Conservation (phyloP, 495 filamentous ascomycete species). For the Tuber brumale region DNA sequence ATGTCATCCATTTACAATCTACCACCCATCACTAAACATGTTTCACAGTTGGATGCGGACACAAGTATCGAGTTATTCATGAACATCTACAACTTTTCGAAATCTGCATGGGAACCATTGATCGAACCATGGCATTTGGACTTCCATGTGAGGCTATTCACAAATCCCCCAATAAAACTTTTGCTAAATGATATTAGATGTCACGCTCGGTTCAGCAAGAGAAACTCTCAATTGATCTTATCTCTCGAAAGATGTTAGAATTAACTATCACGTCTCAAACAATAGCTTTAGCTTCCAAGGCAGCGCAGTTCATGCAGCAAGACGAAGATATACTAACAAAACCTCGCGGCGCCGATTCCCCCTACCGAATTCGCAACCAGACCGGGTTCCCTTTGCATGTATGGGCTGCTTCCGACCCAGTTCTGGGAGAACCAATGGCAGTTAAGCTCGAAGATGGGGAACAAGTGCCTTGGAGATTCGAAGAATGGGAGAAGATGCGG, state of each 20-base stretch:
- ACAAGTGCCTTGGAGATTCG: constrained; percentile 91
- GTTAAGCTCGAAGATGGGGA: constrained; percentile 84
- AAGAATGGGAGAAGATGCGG: constrained; percentile 87
- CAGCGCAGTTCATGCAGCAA: constrained; percentile 77
- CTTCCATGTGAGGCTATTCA: constrained; percentile 48
- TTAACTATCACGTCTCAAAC: constrained; percentile 88
- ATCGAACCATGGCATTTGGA: constrained; percentile 95
- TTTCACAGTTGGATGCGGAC: constrained; percentile 63
- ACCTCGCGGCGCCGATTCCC: constrained; percentile 82
- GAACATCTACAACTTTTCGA: constrained; percentile 98
- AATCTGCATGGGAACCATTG: constrained; percentile 94
- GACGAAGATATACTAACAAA: constrained; percentile 93
- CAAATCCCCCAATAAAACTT: not conserved
- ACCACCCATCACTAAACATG: constrained; percentile 11
- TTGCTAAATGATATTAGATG: constrained; percentile 48
- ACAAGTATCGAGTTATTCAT: constrained; percentile 84
- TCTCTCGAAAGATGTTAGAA: constrained; percentile 82
- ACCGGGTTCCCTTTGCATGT: constrained; percentile 86
- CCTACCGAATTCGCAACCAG: constrained; percentile 88
- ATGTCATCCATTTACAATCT: constrained; percentile 2
- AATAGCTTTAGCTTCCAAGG: constrained; percentile 87
- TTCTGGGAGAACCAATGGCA: constrained; percentile 56
- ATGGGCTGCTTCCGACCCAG: constrained; percentile 64
- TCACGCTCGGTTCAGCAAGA: constrained; percentile 70
- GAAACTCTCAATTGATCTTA: constrained; percentile 71